Percentiles rank a stretch among this genome's conserved stretches.
Conservation (phyloP, 129 eudicot species). For the Lactuca sativa region DNA sequence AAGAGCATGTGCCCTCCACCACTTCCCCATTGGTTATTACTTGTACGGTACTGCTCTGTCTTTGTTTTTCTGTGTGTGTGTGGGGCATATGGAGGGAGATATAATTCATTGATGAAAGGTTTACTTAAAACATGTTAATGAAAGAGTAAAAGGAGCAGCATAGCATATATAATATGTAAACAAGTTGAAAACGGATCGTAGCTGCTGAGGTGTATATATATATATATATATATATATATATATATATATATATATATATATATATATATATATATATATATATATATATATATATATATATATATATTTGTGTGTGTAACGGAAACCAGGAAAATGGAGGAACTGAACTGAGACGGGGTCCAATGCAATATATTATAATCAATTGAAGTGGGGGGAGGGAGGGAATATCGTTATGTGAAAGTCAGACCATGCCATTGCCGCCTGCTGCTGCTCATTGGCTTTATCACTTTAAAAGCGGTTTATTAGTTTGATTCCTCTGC, state of each 20-base stretch:
- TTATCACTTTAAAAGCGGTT: slow-evolving; percentile 7
- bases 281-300: too few species aligned
- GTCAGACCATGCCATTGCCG: slow-evolving; percentile 6
- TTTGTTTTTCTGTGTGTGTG: too few species aligned
- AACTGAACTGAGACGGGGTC: neutral
- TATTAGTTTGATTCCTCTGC: slow-evolving; percentile 13
- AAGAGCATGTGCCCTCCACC: slow-evolving; percentile 16
- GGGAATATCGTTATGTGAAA: slow-evolving; percentile 1
- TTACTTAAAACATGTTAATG: neutral
- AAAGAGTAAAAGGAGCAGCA: neutral
- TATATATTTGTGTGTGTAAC: too few species aligned
- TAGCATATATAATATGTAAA: too few species aligned
- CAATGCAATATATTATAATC: neutral
- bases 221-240: too few species aligned
- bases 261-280: too few species aligned
- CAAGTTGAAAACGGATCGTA: too few species aligned
- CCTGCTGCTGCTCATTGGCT: neutral
- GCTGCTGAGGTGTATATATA: too few species aligned
- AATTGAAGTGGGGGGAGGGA: neutral
- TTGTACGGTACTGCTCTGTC: slow-evolving; percentile 8
- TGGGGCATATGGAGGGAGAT: neutral
- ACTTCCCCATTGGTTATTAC: neutral
- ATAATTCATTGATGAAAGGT: neutral
- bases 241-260: too few species aligned
- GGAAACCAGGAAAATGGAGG: too few species aligned